Percentiles rank a stretch among this genome's conserved stretches.
Evolutionary conservation across 148 eudicot genomes (phyloP).

Genomic region (Fagopyrum homotropicum): DNA sequence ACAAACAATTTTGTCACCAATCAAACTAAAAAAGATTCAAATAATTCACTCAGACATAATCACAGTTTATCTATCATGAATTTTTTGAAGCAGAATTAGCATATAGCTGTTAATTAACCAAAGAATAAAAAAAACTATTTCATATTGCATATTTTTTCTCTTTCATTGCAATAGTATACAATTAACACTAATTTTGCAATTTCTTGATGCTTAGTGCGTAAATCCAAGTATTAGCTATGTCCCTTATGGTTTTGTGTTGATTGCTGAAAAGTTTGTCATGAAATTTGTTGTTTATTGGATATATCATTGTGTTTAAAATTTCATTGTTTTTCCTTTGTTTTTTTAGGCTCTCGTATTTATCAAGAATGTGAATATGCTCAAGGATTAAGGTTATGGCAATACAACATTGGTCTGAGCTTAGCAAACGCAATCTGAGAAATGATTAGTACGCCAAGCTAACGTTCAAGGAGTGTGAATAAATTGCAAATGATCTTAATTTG

Average conservation of each 20-base stretch:
- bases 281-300: too few species aligned
- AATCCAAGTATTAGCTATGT: too few species aligned
- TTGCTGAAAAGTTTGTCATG: too few species aligned
- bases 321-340: too few species aligned
- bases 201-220: too few species aligned
- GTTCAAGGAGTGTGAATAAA: constrained; percentile 65
- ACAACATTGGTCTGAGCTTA: constrained; percentile 79
- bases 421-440: constrained; percentile 53
- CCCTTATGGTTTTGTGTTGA: too few species aligned
- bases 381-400: constrained; percentile 74
- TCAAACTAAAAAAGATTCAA: background rate
- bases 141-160: too few species aligned
- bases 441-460: constrained; percentile 56
- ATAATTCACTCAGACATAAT: constrained; percentile 38
- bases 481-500: constrained; percentile 78
- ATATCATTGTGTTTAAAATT: too few species aligned
- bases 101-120: constrained; percentile 45
- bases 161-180: too few species aligned
- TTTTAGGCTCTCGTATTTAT: background rate
- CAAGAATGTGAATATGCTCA: constrained; percentile 39
- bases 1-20: background rate
- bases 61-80: constrained; percentile 81
- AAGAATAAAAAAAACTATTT: too few species aligned
- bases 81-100: constrained; percentile 99
- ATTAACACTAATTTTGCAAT: too few species aligned